These are phyloP conservation scores for Combretum micranthum DNA, from an alignment of 345 rosid genomes.

Conservation along the genomic window DNA sequence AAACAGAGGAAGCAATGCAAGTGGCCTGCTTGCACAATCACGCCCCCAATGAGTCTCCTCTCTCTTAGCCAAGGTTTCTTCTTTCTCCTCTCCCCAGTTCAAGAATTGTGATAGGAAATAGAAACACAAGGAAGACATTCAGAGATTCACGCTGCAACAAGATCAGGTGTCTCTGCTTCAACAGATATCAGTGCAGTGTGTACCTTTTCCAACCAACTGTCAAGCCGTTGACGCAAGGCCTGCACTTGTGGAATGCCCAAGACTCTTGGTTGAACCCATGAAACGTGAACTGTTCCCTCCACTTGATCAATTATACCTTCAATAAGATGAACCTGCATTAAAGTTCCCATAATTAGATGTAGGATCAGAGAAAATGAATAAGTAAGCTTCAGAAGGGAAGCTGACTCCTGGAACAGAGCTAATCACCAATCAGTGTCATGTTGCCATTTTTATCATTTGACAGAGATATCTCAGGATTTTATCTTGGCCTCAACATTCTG, in stretches of 20 bases:
- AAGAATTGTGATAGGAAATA: neutral
- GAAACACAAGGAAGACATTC: neutral
- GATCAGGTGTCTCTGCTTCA: slow-evolving; percentile 99
- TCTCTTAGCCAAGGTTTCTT: neutral
- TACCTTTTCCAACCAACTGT: slow-evolving; percentile 82
- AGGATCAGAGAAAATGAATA: neutral
- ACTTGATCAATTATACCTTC: slow-evolving; percentile 99
- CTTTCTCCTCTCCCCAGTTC: neutral
- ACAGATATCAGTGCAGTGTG: slow-evolving; percentile 71
- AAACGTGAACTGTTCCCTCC: slow-evolving; percentile 77
- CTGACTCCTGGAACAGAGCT: too few species aligned
- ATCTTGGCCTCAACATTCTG: too few species aligned
- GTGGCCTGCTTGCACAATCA: too few species aligned
- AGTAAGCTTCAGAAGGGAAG: too few species aligned
- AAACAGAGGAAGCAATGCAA: too few species aligned
- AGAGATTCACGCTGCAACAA: slow-evolving; percentile 56
- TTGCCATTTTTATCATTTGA: too few species aligned
- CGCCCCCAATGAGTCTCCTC: too few species aligned
- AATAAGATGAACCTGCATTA: slow-evolving; percentile 82
- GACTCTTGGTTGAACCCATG: slow-evolving; percentile 99
- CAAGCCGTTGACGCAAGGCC: slow-evolving; percentile 78
- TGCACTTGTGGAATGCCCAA: slow-evolving; percentile 88
- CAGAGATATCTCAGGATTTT: too few species aligned
- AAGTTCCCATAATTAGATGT: slow-evolving; percentile 1
- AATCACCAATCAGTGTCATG: too few species aligned